Evolutionary conservation across 2,329 filamentous ascomycete genomes (phyloP), one percentile per base, ranked within the genome.

Genomic region (Botrytis elliptica): DNA sequence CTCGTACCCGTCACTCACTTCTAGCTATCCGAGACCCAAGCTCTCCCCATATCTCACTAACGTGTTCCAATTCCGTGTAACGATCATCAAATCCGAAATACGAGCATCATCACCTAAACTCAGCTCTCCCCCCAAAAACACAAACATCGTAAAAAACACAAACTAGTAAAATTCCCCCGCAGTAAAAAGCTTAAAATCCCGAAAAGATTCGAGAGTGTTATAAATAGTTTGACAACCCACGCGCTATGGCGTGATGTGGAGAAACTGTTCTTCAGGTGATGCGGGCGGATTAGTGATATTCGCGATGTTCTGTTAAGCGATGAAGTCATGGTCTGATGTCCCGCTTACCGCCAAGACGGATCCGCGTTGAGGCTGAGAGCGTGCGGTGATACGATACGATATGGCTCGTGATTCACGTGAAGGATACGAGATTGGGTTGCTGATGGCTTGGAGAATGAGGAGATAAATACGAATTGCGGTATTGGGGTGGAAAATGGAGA

Each of bases 331-430:
- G n/a, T 69, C 66, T 42, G n/a, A 69, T 52, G 40, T 69, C 38
- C n/a, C n/a, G 55, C 66, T 69, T 29, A 69, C 66, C 40, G 66
- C 66, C 66, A 69, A 69, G 66, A 69, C 49, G 49, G 49, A 42
- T 59, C 38, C 22, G 49, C 18, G 25, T 59, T 69, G 38, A 57
- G 66, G 66, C 66, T 69, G 66, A 57, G 44, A 57, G 66, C 16
- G 36, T 69, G 66, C 36, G 29, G 66, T 57, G 22, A n/a, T 42
- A 44, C 36, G 40, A 57, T 69, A 57, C 66, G 49, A 33, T 44
- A 69, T 57, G n/a, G 20, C 25, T 57, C 38, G 49, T 33, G 36
- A 57, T 57, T 44, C 20, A 57, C 38, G 22, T 16, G 36, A 3
- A 33, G n/a, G n/a, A 57, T 57, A 57, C 36, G 66, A 57, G 55